Evolutionary conservation across 148 eudicot genomes (phyloP), one percentile per base, ranked within the genome.

Genomic region (Vaccinium vitisidaea): DNA sequence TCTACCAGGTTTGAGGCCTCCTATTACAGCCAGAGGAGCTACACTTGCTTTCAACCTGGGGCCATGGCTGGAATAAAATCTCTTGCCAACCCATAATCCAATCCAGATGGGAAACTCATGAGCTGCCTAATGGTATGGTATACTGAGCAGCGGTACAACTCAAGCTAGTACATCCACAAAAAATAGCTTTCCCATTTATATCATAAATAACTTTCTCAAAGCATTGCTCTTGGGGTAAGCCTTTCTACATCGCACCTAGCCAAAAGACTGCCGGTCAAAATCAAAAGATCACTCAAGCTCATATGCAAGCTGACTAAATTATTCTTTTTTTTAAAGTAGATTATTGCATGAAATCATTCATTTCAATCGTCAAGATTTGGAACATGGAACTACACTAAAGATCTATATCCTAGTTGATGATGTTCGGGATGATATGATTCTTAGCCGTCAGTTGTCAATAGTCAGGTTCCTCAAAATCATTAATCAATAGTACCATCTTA

Each of bases 1-100:
- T 11, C 78, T 71, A 52, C 84, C n/a, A 18, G 71, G 50, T 59
- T 67, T 16, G 61, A 70, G 50, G 56, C 77, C 71, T 39, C 30
- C 6, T 43, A 69, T 48, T 48, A 18, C 53, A 82, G 23, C 61
- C 59, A 11, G 21, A 39, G 10, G 8, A 49, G 23, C 32, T 23
- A 25, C 43, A 63, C 56, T 61, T 63, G 74, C 74, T 80, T 36
- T 2, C 82, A 36, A 63, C 27, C 39, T 39, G 55, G 7, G 73
- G 56, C 55, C 27, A 46, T 8, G 18, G 21, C 50, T n/a, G 4
- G 70, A 63, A 63, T 23, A 63, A n/a, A 63, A 63, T 27, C 70
- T 23, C 30, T 63, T 63, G 30, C 70, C 30, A n/a, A 1, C 67
- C 67, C 23, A 19, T 59, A 59, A 23, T 59, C 67, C 67, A 19